Percentiles rank a stretch among this genome's conserved stretches.
Evolutionary conservation across 2,329 filamentous ascomycete genomes (phyloP).

Genomic region (Fusarium siculi): DNA sequence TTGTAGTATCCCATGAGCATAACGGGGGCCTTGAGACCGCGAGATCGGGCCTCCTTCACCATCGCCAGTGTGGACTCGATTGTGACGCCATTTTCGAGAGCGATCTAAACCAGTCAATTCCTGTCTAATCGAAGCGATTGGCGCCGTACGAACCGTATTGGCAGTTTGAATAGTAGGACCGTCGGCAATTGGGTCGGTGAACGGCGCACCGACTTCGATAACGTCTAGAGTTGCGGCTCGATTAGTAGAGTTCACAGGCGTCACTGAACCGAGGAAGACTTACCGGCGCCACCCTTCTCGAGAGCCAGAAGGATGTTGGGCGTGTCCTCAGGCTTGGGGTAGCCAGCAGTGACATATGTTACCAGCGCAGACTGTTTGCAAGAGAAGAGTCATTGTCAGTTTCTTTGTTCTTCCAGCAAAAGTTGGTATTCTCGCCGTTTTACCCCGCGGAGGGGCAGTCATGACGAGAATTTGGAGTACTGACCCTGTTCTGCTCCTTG

Average conservation of each 20-base stretch:
- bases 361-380: slow-evolving; percentile 79
- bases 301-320: slow-evolving; percentile 86
- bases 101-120: slow-evolving; percentile 58
- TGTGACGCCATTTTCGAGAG: slow-evolving; percentile 88
- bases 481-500: slow-evolving; percentile 68
- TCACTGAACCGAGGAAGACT: slow-evolving; percentile 42
- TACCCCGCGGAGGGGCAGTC: slow-evolving; percentile 47
- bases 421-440: slow-evolving; percentile 4
- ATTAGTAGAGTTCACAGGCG: slow-evolving; percentile 19
- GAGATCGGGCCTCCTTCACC: slow-evolving; percentile 80
- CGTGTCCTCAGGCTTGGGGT: slow-evolving; percentile 83
- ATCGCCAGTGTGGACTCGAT: slow-evolving; percentile 83
- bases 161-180: slow-evolving; percentile 96
- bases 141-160: slow-evolving; percentile 74
- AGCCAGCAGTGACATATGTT: slow-evolving; percentile 96
- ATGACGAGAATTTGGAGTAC: slow-evolving; percentile 41
- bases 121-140: not conserved
- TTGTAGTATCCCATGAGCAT: slow-evolving; percentile 99
- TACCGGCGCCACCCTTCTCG: slow-evolving; percentile 92
- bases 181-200: slow-evolving; percentile 98
- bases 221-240: slow-evolving; percentile 66
- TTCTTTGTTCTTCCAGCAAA: slow-evolving; percentile 4
- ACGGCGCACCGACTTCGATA: slow-evolving; percentile 95
- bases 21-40: slow-evolving; percentile 83
- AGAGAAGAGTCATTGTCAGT: slow-evolving; percentile 33